Base-by-base conservation (phyloP, 2,329 filamentous ascomycete genomes). In the Trichophyton schoenleinii region DNA sequence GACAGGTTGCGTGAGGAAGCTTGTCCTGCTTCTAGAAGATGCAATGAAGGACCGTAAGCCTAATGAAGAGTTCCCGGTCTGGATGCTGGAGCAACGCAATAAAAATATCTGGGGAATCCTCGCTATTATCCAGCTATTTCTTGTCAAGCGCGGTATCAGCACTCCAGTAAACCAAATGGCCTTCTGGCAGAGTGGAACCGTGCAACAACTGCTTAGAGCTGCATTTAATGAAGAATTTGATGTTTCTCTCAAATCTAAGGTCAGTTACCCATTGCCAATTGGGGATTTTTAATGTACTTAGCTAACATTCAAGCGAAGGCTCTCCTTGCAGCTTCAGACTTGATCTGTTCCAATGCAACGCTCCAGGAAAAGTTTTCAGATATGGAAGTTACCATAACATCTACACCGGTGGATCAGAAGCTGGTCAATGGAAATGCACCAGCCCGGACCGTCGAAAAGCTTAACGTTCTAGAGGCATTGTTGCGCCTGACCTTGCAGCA, bases 391-490 rank as follows among this genome's bases (percentile, higher is more conserved):
- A 73, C 63, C 68, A 59, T 65, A 69, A 60, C 57, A 61, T 15
- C 63, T 68, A 57, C 62, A 63, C 58, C 58, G 63, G 49, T 64
- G 64, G 22, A 75, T 75, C 64, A 69, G 38, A 61, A 66, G 52
- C 55, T 65, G 49, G 66, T 67, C 4, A 77, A 78, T 66, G 74
- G 75, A 31, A 68, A 69, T 57, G 55, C 68, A 5, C 64, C 68
- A 22, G 60, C 59, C 22, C 83, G 84, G 63, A 80, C 79, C n/a
- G 73, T 79, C 8, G 75, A 80, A 13, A 82, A 83, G 61, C 84
- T 92, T 38, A 96, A 95, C 73, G 90, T 99, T 34, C 96, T 99
- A 68, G 92, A 97, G 72, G 94, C 89, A 1, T 79, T 99, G 18
- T 79, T 99, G 57, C 90, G 96, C 67, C 77, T 96, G 49, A 86